Conservation (phyloP, 306 rosid genomes). For the barrel medic (Medicago truncatula) region DNA sequence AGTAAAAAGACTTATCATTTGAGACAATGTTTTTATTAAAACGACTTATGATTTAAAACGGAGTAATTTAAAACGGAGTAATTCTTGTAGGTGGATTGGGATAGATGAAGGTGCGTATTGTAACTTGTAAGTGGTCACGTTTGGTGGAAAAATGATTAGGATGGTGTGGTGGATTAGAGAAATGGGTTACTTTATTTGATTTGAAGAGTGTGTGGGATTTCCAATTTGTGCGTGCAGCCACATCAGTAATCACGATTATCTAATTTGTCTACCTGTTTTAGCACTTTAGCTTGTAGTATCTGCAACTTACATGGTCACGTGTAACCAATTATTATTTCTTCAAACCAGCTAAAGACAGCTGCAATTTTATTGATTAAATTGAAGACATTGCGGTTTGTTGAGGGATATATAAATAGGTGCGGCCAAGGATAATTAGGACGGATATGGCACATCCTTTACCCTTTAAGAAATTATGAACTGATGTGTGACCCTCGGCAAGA, state of each 20-base stretch:
- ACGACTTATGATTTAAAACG: too few species aligned
- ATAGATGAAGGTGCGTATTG: not conserved
- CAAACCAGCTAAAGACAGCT: constrained; percentile 1
- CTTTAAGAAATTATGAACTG: not conserved
- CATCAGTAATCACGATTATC: constrained; percentile 16
- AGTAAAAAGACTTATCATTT: too few species aligned
- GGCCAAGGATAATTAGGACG: not conserved
- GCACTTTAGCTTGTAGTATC: not conserved
- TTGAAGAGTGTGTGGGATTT: constrained; percentile 5
- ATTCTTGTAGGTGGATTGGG: too few species aligned
- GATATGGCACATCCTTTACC: not conserved
- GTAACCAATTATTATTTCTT: constrained; percentile 9
- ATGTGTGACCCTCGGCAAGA: not conserved
- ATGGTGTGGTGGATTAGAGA: not conserved
- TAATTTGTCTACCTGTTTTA: not conserved
- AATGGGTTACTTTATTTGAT: not conserved
- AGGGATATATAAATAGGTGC: not conserved
- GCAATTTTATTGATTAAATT: not conserved
- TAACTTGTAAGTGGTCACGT: constrained; percentile 13
- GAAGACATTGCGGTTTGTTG: not conserved
- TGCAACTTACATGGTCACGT: constrained; percentile 23
- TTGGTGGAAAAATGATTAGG: constrained; percentile 35
- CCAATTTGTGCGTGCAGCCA: constrained; percentile 34
- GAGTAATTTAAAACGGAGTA: too few species aligned
- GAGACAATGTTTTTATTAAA: too few species aligned